Evolutionary conservation across 2,329 filamentous ascomycete species (phyloP), one percentile per base, ranked within the genome.

Genomic region (Calonectria crousiana): DNA sequence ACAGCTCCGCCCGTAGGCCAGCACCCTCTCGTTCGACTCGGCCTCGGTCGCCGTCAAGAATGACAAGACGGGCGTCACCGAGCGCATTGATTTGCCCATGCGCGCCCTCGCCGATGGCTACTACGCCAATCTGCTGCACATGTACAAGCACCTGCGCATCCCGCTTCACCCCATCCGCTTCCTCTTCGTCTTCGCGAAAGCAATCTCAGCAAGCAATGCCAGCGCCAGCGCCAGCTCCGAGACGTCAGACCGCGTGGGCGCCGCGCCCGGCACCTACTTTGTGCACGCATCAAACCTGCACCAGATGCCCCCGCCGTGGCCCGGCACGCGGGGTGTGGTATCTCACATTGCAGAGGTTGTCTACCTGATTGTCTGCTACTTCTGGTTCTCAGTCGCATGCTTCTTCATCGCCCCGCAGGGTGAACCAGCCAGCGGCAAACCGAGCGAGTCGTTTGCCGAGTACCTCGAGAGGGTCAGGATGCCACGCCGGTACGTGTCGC

Each of bases 101-200:
- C 84, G 85, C 32, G 83, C 83, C 5, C 81, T 80, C 69, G 82
- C 83, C 0, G 82, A 80, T 10, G 84, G 85, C 26, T 92, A 90
- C 81, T 92, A 92, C 78, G 80, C 82, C 60, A 90, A 91, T 74
- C 82, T 92, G 64, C 87, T 86, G 75, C 84, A 85, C 32, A 89
- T 93, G 87, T 92, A 92, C 80, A 84, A 88, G 32, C 84, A 90
- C 75, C 82, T 93, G 4, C 86, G 84, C 2, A 84, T 92, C 16
- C 82, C 83, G 8, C 89, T 90, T 73, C 85, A 87, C 51, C 83
- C 86, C 16, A 86, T 90, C 69, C 85, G 84, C 20, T 92, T 92
- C 76, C 81, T 91, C 3, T 92, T 89, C 79, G 85, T 86, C 49
- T 89, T 92, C 72, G 85, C 88, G 14, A 84, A 81, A 66, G 76